phyloP scores from a whole-genome alignment of 176 grass and related monocot genomes.

The Panicum miliaceum region DNA sequence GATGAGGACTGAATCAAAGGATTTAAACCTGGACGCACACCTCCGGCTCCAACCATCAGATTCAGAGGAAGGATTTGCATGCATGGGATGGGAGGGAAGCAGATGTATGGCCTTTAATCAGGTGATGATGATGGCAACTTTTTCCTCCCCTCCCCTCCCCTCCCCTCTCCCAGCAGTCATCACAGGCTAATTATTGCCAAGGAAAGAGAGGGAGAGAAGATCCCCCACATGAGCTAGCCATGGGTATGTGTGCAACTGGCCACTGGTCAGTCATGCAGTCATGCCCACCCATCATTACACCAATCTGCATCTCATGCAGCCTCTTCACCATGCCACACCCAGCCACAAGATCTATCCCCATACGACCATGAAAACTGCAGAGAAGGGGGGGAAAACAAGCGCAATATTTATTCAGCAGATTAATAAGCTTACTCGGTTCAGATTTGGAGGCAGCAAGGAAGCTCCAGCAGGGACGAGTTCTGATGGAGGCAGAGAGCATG shows the following conservation, averaged over 20 bases:
- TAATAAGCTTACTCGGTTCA: slow-evolving; percentile 14
- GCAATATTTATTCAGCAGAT: not conserved
- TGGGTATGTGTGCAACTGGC: slow-evolving; percentile 42
- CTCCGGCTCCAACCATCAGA: not conserved
- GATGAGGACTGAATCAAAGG: not conserved
- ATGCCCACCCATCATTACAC: slow-evolving; percentile 55
- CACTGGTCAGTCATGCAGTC: slow-evolving; percentile 48
- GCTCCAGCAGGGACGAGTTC: not conserved
- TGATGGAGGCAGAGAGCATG: slow-evolving; percentile 11
- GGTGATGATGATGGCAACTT: slow-evolving; percentile 39
- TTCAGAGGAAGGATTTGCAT: slow-evolving; percentile 13
- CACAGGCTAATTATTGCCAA: slow-evolving; percentile 49
- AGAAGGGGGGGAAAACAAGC: too few species aligned
- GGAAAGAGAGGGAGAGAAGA: slow-evolving; percentile 34
- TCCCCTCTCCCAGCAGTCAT: slow-evolving; percentile 28
- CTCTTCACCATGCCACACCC: slow-evolving; percentile 7
- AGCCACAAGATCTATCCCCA: slow-evolving; percentile 20
- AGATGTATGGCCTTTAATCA: slow-evolving; percentile 22
- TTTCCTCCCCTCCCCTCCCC: slow-evolving; percentile 14
- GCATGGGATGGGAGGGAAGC: not conserved
- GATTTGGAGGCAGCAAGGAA: slow-evolving; percentile 20
- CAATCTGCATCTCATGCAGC: slow-evolving; percentile 73
- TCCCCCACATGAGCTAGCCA: slow-evolving; percentile 12
- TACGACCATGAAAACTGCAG: not conserved
- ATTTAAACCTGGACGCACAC: not conserved